A percentile compares a stretch with the other conserved stretches of the same genome.
Evolutionary conservation across 2,329 filamentous ascomycete species (phyloP).

Genomic region (Bipolaris cookei): DNA sequence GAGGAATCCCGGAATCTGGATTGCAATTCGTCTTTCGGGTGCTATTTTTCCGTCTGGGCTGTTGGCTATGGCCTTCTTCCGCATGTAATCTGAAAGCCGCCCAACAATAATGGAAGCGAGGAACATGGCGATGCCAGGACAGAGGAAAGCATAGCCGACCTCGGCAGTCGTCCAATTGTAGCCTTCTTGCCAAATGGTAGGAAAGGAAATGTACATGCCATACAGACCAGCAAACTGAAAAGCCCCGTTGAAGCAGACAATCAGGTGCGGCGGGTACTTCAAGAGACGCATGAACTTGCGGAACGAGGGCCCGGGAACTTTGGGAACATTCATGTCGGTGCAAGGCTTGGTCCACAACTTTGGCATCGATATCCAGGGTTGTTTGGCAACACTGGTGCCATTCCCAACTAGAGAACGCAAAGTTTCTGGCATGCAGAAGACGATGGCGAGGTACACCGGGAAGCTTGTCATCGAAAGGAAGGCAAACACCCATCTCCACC

Average conservation of each 20-base stretch:
- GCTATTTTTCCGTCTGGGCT: constrained; percentile 34
- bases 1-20: constrained; percentile 52
- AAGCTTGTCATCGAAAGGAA: constrained; percentile 42
- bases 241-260: constrained; percentile 39
- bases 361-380: constrained; percentile 37
- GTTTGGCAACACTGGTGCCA: constrained; percentile 39
- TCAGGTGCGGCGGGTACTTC: constrained; percentile 37
- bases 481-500: constrained; percentile 56
- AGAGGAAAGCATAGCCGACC: constrained; percentile 49
- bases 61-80: constrained; percentile 36
- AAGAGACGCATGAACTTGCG: constrained; percentile 34
- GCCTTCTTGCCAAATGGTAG: constrained; percentile 29
- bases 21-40: constrained; percentile 50
- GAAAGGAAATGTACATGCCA: constrained; percentile 36
- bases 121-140: constrained; percentile 43
- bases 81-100: constrained; percentile 48
- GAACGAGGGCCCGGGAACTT: constrained; percentile 32
- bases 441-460: constrained; percentile 38
- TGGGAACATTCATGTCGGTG: constrained; percentile 25
- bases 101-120: constrained; percentile 49
- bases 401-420: constrained; percentile 55
- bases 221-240: constrained; percentile 40
- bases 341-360: constrained; percentile 33
- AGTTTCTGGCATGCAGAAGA: constrained; percentile 56
- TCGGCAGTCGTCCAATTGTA: constrained; percentile 48